Evolutionary conservation across 352 stramenopile species (phyloP).

Genomic region (Phytopythium chamaehyphon): DNA sequence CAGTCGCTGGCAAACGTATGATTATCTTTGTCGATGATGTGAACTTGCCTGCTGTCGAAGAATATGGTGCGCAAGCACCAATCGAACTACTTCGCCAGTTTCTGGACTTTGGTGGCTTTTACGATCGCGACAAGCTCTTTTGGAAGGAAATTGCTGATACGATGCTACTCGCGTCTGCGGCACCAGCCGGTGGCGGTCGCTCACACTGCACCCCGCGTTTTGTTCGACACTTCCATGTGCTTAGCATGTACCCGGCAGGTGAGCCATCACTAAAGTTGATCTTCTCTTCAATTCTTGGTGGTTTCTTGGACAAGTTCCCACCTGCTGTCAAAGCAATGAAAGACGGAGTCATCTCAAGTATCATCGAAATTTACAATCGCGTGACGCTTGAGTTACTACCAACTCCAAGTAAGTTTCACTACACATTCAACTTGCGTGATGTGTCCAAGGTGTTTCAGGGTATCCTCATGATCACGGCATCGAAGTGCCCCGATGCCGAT

Average conservation of each 20-base stretch:
- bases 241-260: conserved; percentile 91
- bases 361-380: conserved; percentile 93
- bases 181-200: conserved; percentile 86
- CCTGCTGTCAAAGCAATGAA: conserved; percentile 76
- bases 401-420: conserved; percentile 92
- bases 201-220: conserved; percentile 90
- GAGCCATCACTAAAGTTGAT: conserved; percentile 90
- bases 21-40: conserved; percentile 96
- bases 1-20: conserved; percentile 83
- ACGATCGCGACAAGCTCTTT: conserved; percentile 96
- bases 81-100: conserved; percentile 95
- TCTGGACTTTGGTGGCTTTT: conserved; percentile 94
- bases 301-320: conserved; percentile 90
- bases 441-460: conserved; percentile 96
- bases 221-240: conserved; percentile 93
- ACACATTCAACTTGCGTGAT: conserved; percentile 96
- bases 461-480: conserved; percentile 90
- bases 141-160: conserved; percentile 96
- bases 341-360: conserved; percentile 79
- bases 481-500: conserved; percentile 77
- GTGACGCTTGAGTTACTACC: conserved; percentile 91
- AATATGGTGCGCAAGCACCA: conserved; percentile 92
- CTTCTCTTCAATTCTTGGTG: conserved; percentile 91
- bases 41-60: conserved; percentile 92
- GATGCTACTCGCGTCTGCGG: conserved; percentile 87